These are phyloP conservation scores for Hyaloscypha bicolor DNA, from an alignment of 495 filamentous ascomycete species.

Conservation along the genomic window DNA sequence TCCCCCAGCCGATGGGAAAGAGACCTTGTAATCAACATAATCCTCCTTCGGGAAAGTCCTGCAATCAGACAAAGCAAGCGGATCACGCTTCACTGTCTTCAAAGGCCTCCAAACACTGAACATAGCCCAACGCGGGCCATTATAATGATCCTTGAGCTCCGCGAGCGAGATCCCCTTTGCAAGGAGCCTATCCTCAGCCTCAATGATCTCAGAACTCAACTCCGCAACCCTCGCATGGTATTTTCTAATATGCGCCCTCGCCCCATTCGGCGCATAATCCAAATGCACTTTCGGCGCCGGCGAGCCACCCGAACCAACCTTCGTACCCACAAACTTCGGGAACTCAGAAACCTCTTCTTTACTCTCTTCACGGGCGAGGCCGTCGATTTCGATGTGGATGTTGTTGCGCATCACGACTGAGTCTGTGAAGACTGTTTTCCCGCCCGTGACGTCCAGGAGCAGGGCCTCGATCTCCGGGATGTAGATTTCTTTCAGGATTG, in stretches of 20 bases:
- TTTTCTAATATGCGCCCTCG: slow-evolving; percentile 19
- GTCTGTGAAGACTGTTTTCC: slow-evolving; percentile 20
- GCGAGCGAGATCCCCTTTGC: not conserved
- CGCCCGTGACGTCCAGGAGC: slow-evolving; percentile 21
- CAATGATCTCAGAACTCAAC: slow-evolving; percentile 14
- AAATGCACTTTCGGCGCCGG: slow-evolving; percentile 26
- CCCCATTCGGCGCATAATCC: slow-evolving; percentile 23
- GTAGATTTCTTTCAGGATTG: slow-evolving; percentile 19
- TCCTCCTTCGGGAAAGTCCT: slow-evolving; percentile 11
- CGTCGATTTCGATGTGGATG: slow-evolving; percentile 3
- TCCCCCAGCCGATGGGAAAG: not conserved
- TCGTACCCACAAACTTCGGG: not conserved
- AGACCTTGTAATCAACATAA: not conserved
- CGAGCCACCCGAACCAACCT: slow-evolving; percentile 8
- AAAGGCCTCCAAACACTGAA: slow-evolving; percentile 27
- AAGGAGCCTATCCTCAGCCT: slow-evolving; percentile 15
- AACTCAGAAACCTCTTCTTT: not conserved
- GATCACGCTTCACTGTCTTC: slow-evolving; percentile 25
- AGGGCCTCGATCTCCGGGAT: slow-evolving; percentile 23
- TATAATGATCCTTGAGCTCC: slow-evolving; percentile 1
- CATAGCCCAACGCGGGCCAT: slow-evolving; percentile 27
- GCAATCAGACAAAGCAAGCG: slow-evolving; percentile 15
- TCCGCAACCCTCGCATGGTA: slow-evolving; percentile 8
- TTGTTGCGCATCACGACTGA: slow-evolving; percentile 1
- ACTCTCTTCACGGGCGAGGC: not conserved